Evolutionary conservation across 768 basidiomycete genomes (phyloP).

Genomic region (Rhodotorula babjevae): DNA sequence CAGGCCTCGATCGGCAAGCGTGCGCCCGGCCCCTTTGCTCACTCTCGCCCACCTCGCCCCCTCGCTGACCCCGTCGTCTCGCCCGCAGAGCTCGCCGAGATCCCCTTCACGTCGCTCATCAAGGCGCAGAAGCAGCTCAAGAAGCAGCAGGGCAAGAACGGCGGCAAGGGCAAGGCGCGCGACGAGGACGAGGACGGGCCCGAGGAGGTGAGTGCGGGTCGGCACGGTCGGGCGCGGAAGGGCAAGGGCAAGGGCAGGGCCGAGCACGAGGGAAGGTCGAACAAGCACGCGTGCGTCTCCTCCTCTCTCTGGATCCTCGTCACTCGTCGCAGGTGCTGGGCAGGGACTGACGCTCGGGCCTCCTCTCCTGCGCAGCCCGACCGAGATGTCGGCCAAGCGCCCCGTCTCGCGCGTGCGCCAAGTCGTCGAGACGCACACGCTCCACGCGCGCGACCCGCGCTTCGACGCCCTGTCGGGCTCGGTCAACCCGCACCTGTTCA

Average conservation of each 20-base stretch:
- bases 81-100: constrained; percentile 34
- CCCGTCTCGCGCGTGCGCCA: constrained; percentile 26
- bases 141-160: constrained; percentile 11
- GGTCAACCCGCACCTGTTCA: constrained; percentile 31
- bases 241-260: constrained; percentile 16
- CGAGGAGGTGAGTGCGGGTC: constrained; percentile 23
- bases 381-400: constrained; percentile 29
- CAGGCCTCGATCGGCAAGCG: constrained; percentile 25
- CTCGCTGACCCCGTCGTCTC: neutral
- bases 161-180: constrained; percentile 5
- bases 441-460: constrained; percentile 36
- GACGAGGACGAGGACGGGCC: neutral
- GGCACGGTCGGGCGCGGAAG: neutral
- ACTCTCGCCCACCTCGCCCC: too few species aligned
- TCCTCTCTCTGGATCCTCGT: neutral
- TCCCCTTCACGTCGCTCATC: constrained; percentile 33
- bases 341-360: neutral
- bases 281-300: constrained; percentile 5
- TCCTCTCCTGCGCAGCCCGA: constrained; percentile 12
- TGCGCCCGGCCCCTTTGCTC: neutral
- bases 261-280: neutral
- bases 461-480: constrained; percentile 36
- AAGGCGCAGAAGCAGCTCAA: constrained; percentile 36
- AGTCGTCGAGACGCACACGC: constrained; percentile 28
- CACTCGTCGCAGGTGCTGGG: fast-evolving